Evolutionary conservation across 768 basidiomycete genomes (phyloP), one percentile per base, ranked within the genome.

Genomic region (Suillus discolor): DNA sequence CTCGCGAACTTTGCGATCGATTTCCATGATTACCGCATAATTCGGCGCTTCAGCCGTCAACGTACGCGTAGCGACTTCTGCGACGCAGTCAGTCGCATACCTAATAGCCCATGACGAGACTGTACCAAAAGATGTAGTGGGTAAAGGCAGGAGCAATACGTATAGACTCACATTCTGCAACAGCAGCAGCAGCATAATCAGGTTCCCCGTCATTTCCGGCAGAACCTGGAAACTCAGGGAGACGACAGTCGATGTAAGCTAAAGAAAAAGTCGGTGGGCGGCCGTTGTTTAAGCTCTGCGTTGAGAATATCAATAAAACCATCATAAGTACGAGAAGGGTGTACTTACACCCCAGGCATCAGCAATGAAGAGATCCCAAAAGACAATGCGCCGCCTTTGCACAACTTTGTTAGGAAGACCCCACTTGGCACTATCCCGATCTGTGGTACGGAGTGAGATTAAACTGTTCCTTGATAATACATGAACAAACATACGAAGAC

Each of bases 291-390:
- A 93, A 79, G 69, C 89, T 86, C 90, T 92, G 72, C 2, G 44
- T 36, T 59, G 64, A 20, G 45, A 34, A 57, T n/a, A 38, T 75
- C 47, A 75, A 66, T 53, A 31, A 51, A 34, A 23, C 20, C 34
- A 38, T 38, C 15, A 55, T 44, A 61, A 39, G 31, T 31, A 55
- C 34, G 39, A 60, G 25, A 60, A 25, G 39, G n/a, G 12, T 11
- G 18, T 51, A 60, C 82, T 42, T 67, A 90, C 90, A 78, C 85
- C 80, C 88, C 88, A 92, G 4, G 84, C 79, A 69, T 93, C 91
- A 0, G 87, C 86, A 23, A 89, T 81, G 68, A 91, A 92, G 12
- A 92, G 79, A 71, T 92, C 89, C 91, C 91, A 93, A 77, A 93
- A 92, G 12, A 91, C 77, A 39, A 87, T 78, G 4, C 90, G 84